Conservation (phyloP, 805 yeast genomes). For the Wickerhamiella domercqiae region DNA sequence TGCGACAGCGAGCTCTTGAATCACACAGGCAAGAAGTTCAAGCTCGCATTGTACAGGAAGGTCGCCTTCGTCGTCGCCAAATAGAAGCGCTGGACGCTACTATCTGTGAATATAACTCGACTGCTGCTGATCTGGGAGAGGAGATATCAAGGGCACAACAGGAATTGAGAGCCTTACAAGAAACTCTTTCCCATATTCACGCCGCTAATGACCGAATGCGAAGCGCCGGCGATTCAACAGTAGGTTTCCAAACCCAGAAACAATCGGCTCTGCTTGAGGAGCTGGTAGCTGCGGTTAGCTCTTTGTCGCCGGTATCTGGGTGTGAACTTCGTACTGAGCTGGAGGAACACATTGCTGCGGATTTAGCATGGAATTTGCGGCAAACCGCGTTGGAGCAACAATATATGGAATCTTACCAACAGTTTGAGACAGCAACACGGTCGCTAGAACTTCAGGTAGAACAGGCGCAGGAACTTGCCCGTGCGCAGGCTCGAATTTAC, state of each 20-base stretch:
- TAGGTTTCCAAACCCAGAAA: no score
- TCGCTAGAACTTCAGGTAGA: constrained; percentile 12
- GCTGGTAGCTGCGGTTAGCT: no score
- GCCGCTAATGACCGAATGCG: constrained; percentile 12
- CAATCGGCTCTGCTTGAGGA: no score
- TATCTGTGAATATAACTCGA: constrained; percentile 9
- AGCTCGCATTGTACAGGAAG: constrained; percentile 3
- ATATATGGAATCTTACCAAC: constrained; percentile 22
- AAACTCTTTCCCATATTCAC: no score
- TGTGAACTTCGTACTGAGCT: constrained; percentile 9
- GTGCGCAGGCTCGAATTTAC: background rate
- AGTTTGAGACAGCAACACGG: constrained; percentile 21
- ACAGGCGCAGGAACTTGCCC: constrained; percentile 12
- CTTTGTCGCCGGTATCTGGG: no score
- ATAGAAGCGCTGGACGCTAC: constrained; percentile 7
- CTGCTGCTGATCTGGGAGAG: no score
- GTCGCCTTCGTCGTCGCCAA: constrained; percentile 6
- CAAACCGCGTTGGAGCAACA: constrained; percentile 23
- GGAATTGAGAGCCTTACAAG: no score
- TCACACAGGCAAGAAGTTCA: constrained; percentile 12
- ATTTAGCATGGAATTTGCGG: constrained; percentile 21
- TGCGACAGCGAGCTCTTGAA: constrained; percentile 3
- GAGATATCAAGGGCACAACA: no score
- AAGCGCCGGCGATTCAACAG: constrained; percentile 3
- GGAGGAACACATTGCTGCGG: constrained; percentile 19